These are phyloP conservation scores for Hypoxylon sp. DNA, from an alignment of 2,329 filamentous ascomycete species.

Conservation along the genomic window DNA sequence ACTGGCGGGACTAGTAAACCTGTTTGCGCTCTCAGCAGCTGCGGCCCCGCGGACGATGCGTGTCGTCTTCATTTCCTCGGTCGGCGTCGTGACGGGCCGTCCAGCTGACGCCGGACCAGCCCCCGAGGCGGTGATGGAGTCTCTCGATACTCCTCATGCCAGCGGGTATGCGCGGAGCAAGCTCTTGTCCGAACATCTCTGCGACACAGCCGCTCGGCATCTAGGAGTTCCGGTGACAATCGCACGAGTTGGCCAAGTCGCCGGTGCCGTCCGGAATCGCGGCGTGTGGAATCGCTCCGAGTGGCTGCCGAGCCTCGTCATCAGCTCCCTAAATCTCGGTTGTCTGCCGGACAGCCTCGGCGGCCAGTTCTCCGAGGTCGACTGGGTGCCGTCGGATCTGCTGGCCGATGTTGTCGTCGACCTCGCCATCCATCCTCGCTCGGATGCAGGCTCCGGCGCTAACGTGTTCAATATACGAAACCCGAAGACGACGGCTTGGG, in stretches of 20 bases:
- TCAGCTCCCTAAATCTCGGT: conserved; percentile 54
- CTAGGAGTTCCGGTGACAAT: conserved; percentile 34
- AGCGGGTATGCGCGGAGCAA: conserved; percentile 49
- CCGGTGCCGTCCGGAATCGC: conserved; percentile 37
- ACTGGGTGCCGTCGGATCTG: conserved; percentile 61
- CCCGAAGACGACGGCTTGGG: conserved; percentile 44
- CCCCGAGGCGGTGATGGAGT: conserved; percentile 36
- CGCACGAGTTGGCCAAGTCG: conserved; percentile 49
- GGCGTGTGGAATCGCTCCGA: conserved; percentile 58
- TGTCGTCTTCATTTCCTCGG: conserved; percentile 45
- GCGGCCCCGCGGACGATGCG: conserved; percentile 10
- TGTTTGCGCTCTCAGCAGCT: conserved; percentile 36
- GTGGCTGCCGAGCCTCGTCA: conserved; percentile 58
- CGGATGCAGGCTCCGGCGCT: not conserved
- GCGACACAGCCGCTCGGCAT: conserved; percentile 41
- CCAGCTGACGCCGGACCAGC: conserved; percentile 12
- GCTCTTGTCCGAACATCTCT: conserved; percentile 47
- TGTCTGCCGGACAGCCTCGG: conserved; percentile 55
- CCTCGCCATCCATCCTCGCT: conserved; percentile 30
- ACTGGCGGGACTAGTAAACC: conserved; percentile 40
- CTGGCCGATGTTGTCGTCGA: conserved; percentile 55
- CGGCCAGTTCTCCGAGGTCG: conserved; percentile 50
- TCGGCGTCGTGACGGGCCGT: conserved; percentile 35
- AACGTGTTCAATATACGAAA: conserved; percentile 49
- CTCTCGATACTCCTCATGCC: conserved; percentile 13